phyloP scores from a whole-genome alignment of 2,329 filamentous ascomycete species.

The Coniochaeta pulveracea region DNA sequence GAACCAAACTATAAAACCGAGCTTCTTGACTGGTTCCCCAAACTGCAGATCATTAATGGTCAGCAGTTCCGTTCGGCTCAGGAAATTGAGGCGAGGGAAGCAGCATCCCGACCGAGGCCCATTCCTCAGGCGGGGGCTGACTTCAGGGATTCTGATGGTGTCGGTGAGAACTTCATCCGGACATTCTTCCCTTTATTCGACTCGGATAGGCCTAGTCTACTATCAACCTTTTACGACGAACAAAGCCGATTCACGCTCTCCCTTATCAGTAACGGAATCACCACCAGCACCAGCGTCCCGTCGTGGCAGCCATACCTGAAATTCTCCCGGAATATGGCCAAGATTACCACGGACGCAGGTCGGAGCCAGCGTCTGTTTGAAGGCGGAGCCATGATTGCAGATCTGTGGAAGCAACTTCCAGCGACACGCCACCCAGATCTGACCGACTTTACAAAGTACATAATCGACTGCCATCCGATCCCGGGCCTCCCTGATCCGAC shows the following conservation, averaged over 20 bases:
- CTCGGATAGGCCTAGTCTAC: slow-evolving; percentile 51
- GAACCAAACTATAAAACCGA: slow-evolving; percentile 53
- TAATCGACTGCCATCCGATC: slow-evolving; percentile 70
- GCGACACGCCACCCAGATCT: slow-evolving; percentile 65
- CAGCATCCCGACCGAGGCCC: slow-evolving; percentile 39
- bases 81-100: slow-evolving; percentile 46
- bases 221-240: slow-evolving; percentile 62
- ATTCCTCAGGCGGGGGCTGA: slow-evolving; percentile 53
- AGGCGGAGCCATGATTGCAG: slow-evolving; percentile 53
- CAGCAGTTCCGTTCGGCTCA: slow-evolving; percentile 62
- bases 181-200: slow-evolving; percentile 69
- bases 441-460: slow-evolving; percentile 59
- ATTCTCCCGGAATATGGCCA: slow-evolving; percentile 53
- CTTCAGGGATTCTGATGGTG: slow-evolving; percentile 62
- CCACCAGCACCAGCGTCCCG: slow-evolving; percentile 28
- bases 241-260: slow-evolving; percentile 65
- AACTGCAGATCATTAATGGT: slow-evolving; percentile 66
- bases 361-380: slow-evolving; percentile 55
- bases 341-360: slow-evolving; percentile 31
- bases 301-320: slow-evolving; percentile 69
- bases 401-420: slow-evolving; percentile 61
- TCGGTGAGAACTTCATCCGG: slow-evolving; percentile 65
- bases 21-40: slow-evolving; percentile 73
- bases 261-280: slow-evolving; percentile 49
- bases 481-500: slow-evolving; percentile 60